Percentiles rank a stretch among this genome's conserved stretches.
phyloP scores from a whole-genome alignment of 257 asterid genomes.

The Jacaranda mimosifolia region DNA sequence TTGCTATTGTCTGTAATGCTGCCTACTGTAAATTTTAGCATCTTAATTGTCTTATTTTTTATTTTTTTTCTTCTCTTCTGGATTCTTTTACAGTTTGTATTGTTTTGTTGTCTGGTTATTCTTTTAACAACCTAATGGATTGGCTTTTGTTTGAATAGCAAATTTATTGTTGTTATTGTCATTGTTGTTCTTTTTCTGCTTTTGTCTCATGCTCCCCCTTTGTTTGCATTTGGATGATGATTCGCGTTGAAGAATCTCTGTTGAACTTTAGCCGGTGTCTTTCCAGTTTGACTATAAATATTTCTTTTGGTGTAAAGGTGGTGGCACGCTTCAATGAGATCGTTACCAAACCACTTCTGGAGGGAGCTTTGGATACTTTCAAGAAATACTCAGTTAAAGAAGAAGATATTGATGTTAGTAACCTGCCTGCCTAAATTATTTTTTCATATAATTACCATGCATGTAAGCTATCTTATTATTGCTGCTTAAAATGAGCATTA shows the following conservation, averaged over 20 bases:
- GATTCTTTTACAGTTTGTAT: not conserved
- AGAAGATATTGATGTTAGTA: slow-evolving; percentile 85
- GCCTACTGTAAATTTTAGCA: slow-evolving; percentile 28
- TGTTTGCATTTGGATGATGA: slow-evolving; percentile 7
- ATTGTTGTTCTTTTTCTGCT: not conserved
- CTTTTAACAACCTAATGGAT: not conserved
- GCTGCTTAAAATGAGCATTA: not conserved
- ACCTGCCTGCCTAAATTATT: slow-evolving; percentile 8
- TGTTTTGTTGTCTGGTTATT: not conserved
- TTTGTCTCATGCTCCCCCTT: not conserved
- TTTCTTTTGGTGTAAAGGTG: slow-evolving; percentile 60
- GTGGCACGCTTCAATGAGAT: slow-evolving; percentile 98
- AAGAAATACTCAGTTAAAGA: slow-evolving; percentile 81
- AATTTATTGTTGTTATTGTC: not conserved
- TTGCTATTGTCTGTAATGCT: slow-evolving; percentile 72
- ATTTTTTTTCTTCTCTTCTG: not conserved
- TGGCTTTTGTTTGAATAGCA: not conserved
- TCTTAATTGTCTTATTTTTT: not conserved
- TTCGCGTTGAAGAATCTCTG: not conserved
- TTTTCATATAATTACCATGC: slow-evolving; percentile 6
- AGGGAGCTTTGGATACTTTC: slow-evolving; percentile 95
- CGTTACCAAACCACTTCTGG: slow-evolving; percentile 80
- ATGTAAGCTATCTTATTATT: slow-evolving; percentile 9
- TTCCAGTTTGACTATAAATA: slow-evolving; percentile 8
- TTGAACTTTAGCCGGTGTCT: not conserved